These are phyloP conservation scores for Monocercomonoides exilis DNA, from an alignment of 78 protist genomes.

Conservation along the genomic window DNA sequence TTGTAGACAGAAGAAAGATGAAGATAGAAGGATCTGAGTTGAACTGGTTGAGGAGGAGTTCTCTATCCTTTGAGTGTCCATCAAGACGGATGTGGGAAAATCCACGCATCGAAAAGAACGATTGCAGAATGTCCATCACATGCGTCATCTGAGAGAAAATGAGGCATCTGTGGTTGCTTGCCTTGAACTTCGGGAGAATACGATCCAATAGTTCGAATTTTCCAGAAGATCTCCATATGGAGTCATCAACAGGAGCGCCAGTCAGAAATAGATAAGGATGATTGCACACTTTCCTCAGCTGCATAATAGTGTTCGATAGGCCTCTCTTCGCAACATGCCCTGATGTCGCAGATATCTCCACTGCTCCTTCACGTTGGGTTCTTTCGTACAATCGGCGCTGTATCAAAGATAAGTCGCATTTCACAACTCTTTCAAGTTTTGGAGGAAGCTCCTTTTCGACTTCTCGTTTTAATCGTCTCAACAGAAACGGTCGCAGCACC, in stretches of 20 bases:
- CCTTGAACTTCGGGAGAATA: conserved; percentile 58
- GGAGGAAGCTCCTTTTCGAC: conserved; percentile 74
- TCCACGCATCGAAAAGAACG: not conserved
- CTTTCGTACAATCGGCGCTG: conserved; percentile 8
- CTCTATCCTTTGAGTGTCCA: conserved; percentile 11
- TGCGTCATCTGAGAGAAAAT: conserved; percentile 65
- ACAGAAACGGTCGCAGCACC: conserved; percentile 68
- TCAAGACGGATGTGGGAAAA: not conserved
- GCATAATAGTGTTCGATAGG: conserved; percentile 42
- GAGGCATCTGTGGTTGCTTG: conserved; percentile 44
- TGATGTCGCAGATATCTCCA: not conserved
- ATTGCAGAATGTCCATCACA: conserved; percentile 12
- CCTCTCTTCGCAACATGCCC: not conserved
- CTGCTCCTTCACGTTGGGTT: not conserved
- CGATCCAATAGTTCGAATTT: conserved; percentile 72
- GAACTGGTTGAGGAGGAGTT: not conserved
- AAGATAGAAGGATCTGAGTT: conserved; percentile 18
- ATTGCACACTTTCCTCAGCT: conserved; percentile 56
- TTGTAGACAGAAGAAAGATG: conserved; percentile 68
- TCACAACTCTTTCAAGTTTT: conserved; percentile 44
- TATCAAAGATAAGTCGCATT: not conserved
- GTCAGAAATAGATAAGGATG: conserved; percentile 44
- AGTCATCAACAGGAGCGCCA: not conserved
- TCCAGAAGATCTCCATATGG: conserved; percentile 39
- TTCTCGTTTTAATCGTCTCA: conserved; percentile 73